A percentile compares a stretch with the other conserved stretches of the same genome.
Conservation (phyloP, 768 basidiomycete genomes). For the Mycena polygramma region DNA sequence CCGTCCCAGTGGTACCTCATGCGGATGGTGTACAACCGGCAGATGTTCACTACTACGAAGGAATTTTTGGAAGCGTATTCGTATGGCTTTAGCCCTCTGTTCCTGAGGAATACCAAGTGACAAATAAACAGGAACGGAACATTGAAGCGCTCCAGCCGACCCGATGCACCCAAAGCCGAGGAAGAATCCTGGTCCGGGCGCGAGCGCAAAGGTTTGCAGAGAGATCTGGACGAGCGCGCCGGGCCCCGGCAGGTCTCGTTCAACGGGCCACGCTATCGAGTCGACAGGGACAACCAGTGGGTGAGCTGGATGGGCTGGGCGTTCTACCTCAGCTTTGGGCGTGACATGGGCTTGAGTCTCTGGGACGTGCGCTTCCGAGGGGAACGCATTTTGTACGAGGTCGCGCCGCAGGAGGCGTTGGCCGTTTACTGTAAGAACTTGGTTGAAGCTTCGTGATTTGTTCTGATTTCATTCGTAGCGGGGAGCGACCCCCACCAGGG, state of each 20-base stretch:
- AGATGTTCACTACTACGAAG: constrained; percentile 62
- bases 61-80: constrained; percentile 67
- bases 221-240: constrained; percentile 74
- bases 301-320: constrained; percentile 81
- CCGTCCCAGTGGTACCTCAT: constrained; percentile 63
- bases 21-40: constrained; percentile 71
- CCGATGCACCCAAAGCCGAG: constrained; percentile 44
- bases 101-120: background rate
- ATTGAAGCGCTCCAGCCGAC: constrained; percentile 55
- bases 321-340: constrained; percentile 70
- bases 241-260: constrained; percentile 76
- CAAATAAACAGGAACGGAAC: constrained; percentile 54
- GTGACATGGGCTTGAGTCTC: constrained; percentile 75
- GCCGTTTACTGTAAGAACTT: constrained; percentile 69
- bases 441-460: background rate
- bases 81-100: constrained; percentile 5
- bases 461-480: constrained; percentile 46
- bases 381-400: constrained; percentile 73
- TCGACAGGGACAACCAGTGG: constrained; percentile 64
- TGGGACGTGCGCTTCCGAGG: constrained; percentile 71
- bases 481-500: constrained; percentile 74
- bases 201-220: constrained; percentile 50
- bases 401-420: constrained; percentile 73
- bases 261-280: constrained; percentile 68
- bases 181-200: constrained; percentile 63